phyloP scores from a whole-genome alignment of 2,329 filamentous ascomycete genomes.

The Sporothrix pallida region DNA sequence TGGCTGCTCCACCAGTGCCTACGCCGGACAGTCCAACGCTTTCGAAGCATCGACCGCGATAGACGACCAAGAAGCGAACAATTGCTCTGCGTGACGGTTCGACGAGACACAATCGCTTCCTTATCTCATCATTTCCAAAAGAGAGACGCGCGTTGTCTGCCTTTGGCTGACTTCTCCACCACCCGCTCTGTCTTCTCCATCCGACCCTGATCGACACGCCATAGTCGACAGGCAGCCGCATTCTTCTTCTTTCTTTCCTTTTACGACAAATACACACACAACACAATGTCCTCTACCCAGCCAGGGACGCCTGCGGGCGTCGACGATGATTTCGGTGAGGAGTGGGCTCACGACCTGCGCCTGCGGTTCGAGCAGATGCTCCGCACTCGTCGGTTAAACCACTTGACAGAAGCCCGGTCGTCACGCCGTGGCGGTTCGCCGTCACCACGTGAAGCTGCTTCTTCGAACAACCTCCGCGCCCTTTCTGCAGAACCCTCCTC shows the following conservation, averaged over 20 bases:
- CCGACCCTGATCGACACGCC: conserved; percentile 13
- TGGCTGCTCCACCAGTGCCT: conserved; percentile 3
- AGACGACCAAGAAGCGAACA: conserved; percentile 19
- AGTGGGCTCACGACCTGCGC: conserved; percentile 78
- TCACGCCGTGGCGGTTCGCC: conserved; percentile 59
- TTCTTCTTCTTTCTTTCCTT: neutral
- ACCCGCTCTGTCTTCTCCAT: neutral
- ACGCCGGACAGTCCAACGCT: neutral
- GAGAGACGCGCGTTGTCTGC: conserved; percentile 17
- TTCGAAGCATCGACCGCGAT: conserved; percentile 1
- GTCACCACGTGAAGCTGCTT: conserved; percentile 57
- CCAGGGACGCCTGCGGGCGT: conserved; percentile 37
- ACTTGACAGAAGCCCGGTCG: conserved; percentile 71
- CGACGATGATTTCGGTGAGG: conserved; percentile 64
- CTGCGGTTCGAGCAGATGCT: conserved; percentile 86
- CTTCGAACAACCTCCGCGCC: conserved; percentile 56
- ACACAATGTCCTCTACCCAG: conserved; percentile 43
- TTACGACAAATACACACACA: conserved; percentile 31
- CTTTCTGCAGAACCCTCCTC: conserved; percentile 44
- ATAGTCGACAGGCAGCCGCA: conserved; percentile 20
- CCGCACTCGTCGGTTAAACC: conserved; percentile 84
- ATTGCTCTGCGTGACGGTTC: conserved; percentile 25
- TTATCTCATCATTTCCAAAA: neutral
- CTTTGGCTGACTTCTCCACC: neutral
- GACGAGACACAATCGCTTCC: neutral